Conservation (phyloP, 176 grass and related monocot genomes). For the Zoysia japonica region DNA sequence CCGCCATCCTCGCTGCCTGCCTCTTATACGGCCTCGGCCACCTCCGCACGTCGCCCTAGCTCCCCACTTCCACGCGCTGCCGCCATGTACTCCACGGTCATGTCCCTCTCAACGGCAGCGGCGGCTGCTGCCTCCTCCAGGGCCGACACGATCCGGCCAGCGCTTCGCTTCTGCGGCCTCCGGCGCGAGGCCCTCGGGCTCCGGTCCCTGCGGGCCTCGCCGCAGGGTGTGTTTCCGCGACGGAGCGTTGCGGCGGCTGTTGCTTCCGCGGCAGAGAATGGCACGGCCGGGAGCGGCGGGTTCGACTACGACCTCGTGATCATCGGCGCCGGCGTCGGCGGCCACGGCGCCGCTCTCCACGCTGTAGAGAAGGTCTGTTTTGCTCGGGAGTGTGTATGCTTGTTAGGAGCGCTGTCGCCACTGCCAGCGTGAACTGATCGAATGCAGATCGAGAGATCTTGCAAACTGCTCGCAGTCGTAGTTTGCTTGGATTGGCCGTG, state of each 20-base stretch:
- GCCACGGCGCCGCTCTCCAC: constrained; percentile 76
- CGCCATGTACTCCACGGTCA: constrained; percentile 42
- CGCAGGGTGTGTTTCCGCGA: neutral
- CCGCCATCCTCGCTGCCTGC: constrained; percentile 12
- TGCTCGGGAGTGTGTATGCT: neutral
- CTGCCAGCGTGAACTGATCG: constrained; percentile 18
- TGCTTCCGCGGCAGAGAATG: constrained; percentile 42
- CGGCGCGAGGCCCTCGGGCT: constrained; percentile 50
- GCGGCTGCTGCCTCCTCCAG: constrained; percentile 9
- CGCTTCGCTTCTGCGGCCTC: constrained; percentile 62
- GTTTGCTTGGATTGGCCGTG: neutral
- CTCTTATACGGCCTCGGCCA: constrained; percentile 20
- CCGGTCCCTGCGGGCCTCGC: constrained; percentile 20
- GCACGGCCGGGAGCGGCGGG: constrained; percentile 35
- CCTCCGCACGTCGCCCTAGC: neutral
- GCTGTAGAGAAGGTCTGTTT: constrained; percentile 64
- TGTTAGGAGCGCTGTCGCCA: neutral
- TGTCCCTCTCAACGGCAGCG: constrained; percentile 32
- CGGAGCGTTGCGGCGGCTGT: neutral
- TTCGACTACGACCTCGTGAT: constrained; percentile 85
- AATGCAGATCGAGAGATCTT: constrained; percentile 11
- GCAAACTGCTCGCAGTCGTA: neutral
- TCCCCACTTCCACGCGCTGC: neutral
- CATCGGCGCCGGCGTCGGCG: constrained; percentile 75
- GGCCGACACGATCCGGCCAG: constrained; percentile 22